A percentile compares a stretch with the other conserved stretches of the same genome.
phyloP scores from a whole-genome alignment of 1,284 basidiomycete species.

The Meripilus lineatus region DNA sequence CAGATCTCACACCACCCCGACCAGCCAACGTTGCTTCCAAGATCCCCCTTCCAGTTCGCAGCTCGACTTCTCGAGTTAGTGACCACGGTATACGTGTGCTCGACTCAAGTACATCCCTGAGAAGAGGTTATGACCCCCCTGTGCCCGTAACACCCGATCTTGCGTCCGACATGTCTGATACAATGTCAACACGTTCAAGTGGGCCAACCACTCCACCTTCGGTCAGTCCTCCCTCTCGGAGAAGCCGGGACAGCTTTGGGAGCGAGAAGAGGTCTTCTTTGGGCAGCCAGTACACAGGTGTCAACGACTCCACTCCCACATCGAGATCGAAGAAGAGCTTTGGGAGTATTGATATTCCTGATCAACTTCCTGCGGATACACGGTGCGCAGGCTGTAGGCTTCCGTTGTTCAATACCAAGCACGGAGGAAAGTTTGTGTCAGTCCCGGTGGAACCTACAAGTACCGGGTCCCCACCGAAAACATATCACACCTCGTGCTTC shows the following conservation, averaged over 20 bases:
- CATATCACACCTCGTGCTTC: conserved; percentile 72
- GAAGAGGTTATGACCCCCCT: conserved; percentile 18
- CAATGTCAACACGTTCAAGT: conserved; percentile 42
- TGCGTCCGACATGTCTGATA: conserved; percentile 56
- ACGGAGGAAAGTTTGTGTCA: conserved; percentile 59
- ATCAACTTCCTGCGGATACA: conserved; percentile 22
- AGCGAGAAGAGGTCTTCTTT: background rate
- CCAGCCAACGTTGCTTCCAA: conserved; percentile 18
- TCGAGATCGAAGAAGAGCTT: conserved; percentile 18
- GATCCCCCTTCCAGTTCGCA: conserved; percentile 13
- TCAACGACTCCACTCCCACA: conserved; percentile 17
- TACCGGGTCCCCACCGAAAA: conserved; percentile 39
- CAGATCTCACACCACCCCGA: conserved; percentile 7
- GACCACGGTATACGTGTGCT: conserved; percentile 2
- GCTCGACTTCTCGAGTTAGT: background rate
- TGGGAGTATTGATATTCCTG: conserved; percentile 20
- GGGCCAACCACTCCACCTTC: conserved; percentile 50
- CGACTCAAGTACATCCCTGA: conserved; percentile 18
- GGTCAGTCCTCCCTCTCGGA: conserved; percentile 25
- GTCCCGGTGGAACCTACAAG: conserved; percentile 50
- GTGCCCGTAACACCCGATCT: conserved; percentile 54
- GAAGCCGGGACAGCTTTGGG: background rate
- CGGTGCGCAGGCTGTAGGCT: conserved; percentile 53
- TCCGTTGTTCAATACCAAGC: conserved; percentile 50
- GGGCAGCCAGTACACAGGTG: background rate